Evolutionary conservation across 345 rosid genomes (phyloP).

Genomic region (Arabis hirsuta): DNA sequence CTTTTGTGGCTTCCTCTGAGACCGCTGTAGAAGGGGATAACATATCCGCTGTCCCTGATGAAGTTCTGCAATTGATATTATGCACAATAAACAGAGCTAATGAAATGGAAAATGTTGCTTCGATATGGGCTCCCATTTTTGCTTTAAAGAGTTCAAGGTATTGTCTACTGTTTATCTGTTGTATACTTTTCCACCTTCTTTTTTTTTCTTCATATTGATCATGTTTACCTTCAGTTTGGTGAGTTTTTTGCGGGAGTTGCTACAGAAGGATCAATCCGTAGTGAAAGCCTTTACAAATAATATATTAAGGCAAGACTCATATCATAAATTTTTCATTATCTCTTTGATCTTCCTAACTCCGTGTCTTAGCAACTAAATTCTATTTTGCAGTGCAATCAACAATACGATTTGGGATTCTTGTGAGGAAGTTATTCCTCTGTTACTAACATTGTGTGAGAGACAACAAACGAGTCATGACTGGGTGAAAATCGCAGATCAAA

Average conservation of each 20-base stretch:
- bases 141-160: conserved; percentile 66
- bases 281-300: conserved; percentile 54
- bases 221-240: conserved; percentile 61
- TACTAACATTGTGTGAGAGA: conserved; percentile 62
- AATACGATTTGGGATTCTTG: conserved; percentile 58
- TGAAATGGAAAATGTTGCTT: conserved; percentile 50
- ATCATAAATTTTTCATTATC: conserved; percentile 1
- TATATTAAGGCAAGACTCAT: conserved; percentile 62
- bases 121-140: conserved; percentile 78
- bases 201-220: conserved; percentile 32
- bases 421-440: conserved; percentile 63
- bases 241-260: conserved; percentile 64
- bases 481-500: conserved; percentile 45
- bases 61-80: conserved; percentile 67
- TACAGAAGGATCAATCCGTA: conserved; percentile 54
- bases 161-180: conserved; percentile 7
- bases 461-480: conserved; percentile 47
- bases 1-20: conserved; percentile 49
- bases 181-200: conserved; percentile 7
- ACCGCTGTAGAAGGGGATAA: conserved; percentile 45
- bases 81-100: conserved; percentile 58
- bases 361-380: conserved; percentile 36
- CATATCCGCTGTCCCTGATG: conserved; percentile 56
- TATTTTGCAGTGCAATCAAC: conserved; percentile 68
- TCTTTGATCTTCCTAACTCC: conserved; percentile 17